Percentiles rank a stretch among this genome's conserved stretches.
Conservation (phyloP, 805 yeast genomes). For the Wickerhamomyces mucosus region DNA sequence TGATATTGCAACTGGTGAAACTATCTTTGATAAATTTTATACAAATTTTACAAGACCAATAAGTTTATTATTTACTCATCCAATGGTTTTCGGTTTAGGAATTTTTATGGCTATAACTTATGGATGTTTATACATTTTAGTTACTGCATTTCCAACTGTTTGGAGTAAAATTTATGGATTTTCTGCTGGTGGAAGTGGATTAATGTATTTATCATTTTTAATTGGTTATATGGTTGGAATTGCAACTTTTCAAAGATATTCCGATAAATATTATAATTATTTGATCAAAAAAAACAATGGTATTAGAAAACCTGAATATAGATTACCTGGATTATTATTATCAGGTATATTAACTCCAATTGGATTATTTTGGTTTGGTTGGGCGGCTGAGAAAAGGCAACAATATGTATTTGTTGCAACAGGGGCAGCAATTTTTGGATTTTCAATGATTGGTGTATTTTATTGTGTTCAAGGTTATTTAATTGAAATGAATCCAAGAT, state of each 20-base stretch:
- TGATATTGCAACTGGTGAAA: conserved; percentile 46
- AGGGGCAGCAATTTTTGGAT: conserved; percentile 53
- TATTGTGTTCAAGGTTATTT: conserved; percentile 59
- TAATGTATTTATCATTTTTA: conserved; percentile 50
- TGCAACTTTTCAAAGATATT: conserved; percentile 34
- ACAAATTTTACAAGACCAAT: conserved; percentile 45
- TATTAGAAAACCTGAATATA: conserved; percentile 49
- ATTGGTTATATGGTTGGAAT: conserved; percentile 45
- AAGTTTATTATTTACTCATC: conserved; percentile 41
- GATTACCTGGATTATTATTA: conserved; percentile 42
- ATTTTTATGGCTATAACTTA: conserved; percentile 55
- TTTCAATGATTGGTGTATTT: conserved; percentile 53
- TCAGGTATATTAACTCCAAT: conserved; percentile 45
- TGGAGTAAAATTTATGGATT: conserved; percentile 39
- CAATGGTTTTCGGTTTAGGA: conserved; percentile 57
- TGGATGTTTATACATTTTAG: conserved; percentile 56
- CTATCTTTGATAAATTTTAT: conserved; percentile 26
- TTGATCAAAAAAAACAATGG: conserved; percentile 37
- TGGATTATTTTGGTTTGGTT: conserved; percentile 63
- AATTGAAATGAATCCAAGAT: conserved; percentile 61
- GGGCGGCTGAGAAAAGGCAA: conserved; percentile 49
- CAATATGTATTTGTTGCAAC: conserved; percentile 57
- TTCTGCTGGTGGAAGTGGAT: conserved; percentile 39
- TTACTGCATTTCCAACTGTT: conserved; percentile 49
- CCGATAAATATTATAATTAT: conserved; percentile 30